These are phyloP conservation scores for Saccharum officinarum DNA, from an alignment of 176 grass and related monocot genomes.

Conservation along the genomic window DNA sequence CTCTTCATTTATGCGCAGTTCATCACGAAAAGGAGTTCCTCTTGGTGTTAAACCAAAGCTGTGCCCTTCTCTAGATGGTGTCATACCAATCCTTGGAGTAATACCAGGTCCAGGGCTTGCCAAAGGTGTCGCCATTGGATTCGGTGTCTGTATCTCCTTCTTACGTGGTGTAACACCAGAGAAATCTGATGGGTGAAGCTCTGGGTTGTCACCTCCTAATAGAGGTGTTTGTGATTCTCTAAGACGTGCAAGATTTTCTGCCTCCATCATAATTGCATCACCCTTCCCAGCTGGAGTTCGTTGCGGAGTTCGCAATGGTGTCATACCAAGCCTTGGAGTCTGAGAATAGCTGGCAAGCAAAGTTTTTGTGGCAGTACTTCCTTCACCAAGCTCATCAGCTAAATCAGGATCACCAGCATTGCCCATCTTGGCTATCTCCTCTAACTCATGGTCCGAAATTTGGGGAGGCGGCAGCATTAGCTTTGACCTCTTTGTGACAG, in stretches of 20 bases:
- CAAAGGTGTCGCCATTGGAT: conserved; percentile 82
- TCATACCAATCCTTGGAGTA: conserved; percentile 82
- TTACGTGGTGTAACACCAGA: conserved; percentile 84
- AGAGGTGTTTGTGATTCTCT: conserved; percentile 97
- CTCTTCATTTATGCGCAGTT: conserved; percentile 84
- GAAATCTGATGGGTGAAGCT: conserved; percentile 91
- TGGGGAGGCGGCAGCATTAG: conserved; percentile 89
- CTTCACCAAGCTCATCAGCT: conserved; percentile 74
- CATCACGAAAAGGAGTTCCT: conserved; percentile 80
- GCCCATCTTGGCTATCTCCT: conserved; percentile 95
- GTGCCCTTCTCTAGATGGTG: conserved; percentile 71
- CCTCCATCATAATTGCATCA: conserved; percentile 98
- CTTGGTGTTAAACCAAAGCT: conserved; percentile 70
- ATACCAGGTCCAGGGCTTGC: conserved; percentile 62
- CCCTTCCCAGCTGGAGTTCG: conserved; percentile 84
- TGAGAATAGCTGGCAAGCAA: conserved; percentile 85
- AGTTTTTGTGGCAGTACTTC: conserved; percentile 76
- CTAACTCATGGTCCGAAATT: conserved; percentile 94
- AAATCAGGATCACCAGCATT: conserved; percentile 63
- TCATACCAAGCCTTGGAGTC: conserved; percentile 78
- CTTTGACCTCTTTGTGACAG: conserved; percentile 86
- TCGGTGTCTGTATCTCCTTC: conserved; percentile 84
- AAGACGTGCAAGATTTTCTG: conserved; percentile 87
- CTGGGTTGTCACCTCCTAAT: conserved; percentile 89
- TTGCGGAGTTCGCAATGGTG: conserved; percentile 75